Conservation (phyloP, 2,329 filamentous ascomycete species). For the Aspergillus carbonarius region DNA sequence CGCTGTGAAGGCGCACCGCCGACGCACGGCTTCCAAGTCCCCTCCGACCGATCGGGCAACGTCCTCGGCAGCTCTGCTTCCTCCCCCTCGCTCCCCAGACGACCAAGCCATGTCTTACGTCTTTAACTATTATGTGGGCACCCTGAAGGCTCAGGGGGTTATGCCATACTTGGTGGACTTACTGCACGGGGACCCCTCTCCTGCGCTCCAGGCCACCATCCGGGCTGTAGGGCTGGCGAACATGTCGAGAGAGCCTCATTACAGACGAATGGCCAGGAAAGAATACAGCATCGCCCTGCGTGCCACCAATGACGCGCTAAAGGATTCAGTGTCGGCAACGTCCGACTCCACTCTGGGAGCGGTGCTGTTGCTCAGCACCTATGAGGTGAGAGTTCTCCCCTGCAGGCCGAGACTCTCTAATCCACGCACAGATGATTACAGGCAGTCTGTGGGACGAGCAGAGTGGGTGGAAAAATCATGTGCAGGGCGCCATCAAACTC, state of each 20-base stretch:
- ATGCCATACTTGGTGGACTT: constrained; percentile 11
- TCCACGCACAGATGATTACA: not conserved
- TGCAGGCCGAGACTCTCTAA: not conserved
- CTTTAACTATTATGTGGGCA: constrained; percentile 15
- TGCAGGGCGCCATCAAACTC: not conserved
- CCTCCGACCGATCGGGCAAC: not conserved
- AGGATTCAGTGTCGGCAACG: constrained; percentile 6
- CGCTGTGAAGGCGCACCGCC: constrained; percentile 8
- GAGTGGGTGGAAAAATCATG: not conserved
- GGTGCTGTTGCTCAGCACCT: constrained; percentile 16
- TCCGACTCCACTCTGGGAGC: constrained; percentile 18
- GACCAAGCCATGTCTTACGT: constrained; percentile 10
- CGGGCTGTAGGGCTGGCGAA: constrained; percentile 15
- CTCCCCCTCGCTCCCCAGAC: constrained; percentile 4
- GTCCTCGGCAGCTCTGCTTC: not conserved
- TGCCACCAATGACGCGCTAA: constrained; percentile 13
- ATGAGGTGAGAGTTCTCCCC: constrained; percentile 12
- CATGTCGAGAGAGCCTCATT: constrained; percentile 10
- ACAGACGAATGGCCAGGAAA: constrained; percentile 2
- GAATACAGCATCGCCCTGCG: constrained; percentile 15
- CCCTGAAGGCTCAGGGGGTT: constrained; percentile 3
- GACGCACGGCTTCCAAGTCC: not conserved
- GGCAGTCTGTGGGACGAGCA: not conserved
- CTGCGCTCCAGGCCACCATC: constrained; percentile 11
- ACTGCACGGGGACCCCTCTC: constrained; percentile 7